A percentile compares a stretch with the other conserved stretches of the same genome.
phyloP scores from a whole-genome alignment of 345 rosid genomes.

The Populus simonii region DNA sequence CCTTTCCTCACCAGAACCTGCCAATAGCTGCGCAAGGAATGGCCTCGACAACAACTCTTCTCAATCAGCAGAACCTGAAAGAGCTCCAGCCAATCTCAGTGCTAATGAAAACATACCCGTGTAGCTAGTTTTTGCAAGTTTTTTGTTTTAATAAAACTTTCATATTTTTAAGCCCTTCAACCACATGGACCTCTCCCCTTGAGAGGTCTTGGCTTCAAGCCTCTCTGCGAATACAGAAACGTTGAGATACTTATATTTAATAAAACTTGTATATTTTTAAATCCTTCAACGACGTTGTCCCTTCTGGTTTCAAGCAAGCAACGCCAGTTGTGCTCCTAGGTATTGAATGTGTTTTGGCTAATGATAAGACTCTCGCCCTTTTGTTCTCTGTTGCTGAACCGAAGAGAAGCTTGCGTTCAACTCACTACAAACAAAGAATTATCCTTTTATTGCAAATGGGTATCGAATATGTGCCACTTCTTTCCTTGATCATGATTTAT shows the following conservation, averaged over 20 bases:
- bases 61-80: neutral
- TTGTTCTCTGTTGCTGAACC: neutral
- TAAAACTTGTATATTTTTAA: neutral
- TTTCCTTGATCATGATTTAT: neutral
- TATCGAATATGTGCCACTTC: neutral
- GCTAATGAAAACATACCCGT: neutral
- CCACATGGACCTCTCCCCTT: neutral
- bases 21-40: neutral
- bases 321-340: neutral
- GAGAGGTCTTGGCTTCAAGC: neutral
- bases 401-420: neutral
- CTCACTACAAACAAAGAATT: neutral
- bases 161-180: no score
- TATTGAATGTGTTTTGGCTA: neutral
- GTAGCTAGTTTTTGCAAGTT: neutral
- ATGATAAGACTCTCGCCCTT: neutral
- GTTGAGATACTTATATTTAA: neutral
- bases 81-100: neutral
- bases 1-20: neutral
- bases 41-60: conserved; percentile 3
- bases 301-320: neutral
- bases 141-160: no score
- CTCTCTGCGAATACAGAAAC: neutral
- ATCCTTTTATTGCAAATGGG: neutral
- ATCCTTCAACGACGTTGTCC: neutral